phyloP scores from a whole-genome alignment of 768 basidiomycete genomes.

The Suillus plorans region DNA sequence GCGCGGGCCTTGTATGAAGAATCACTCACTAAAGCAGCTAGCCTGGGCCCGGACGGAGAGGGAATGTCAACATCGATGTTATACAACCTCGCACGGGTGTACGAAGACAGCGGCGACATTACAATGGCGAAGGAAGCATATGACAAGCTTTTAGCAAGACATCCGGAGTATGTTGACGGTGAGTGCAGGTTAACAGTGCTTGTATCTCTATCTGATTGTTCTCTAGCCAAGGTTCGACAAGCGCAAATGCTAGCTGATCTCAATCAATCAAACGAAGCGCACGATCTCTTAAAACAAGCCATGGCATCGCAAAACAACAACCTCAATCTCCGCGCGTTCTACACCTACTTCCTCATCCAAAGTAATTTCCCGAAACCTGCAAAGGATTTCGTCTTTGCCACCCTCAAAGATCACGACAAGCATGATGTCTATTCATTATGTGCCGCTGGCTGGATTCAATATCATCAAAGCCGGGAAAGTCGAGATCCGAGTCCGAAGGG shows the following conservation, averaged over 20 bases:
- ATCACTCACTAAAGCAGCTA: conserved; percentile 61
- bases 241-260: conserved; percentile 73
- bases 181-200: conserved; percentile 25
- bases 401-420: conserved; percentile 82
- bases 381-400: conserved; percentile 87
- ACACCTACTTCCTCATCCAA: conserved; percentile 90
- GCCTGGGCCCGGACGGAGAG: conserved; percentile 53
- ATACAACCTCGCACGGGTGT: conserved; percentile 90
- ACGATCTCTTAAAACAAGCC: conserved; percentile 87
- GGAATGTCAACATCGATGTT: conserved; percentile 78
- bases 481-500: conserved; percentile 59
- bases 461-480: conserved; percentile 82
- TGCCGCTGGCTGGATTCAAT: conserved; percentile 84
- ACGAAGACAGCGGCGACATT: conserved; percentile 80
- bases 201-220: conserved; percentile 11
- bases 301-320: conserved; percentile 75
- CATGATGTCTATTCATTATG: conserved; percentile 91
- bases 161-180: conserved; percentile 98
- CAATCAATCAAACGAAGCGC: conserved; percentile 78
- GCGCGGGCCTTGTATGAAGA: conserved; percentile 71
- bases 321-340: conserved; percentile 88
- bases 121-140: conserved; percentile 82
- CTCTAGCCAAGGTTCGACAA: conserved; percentile 86
- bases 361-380: conserved; percentile 68
- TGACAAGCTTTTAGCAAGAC: conserved; percentile 79